Evolutionary conservation across 2,329 filamentous ascomycete genomes (phyloP), one percentile per base, ranked within the genome.

Genomic region (Didymella exigua): DNA sequence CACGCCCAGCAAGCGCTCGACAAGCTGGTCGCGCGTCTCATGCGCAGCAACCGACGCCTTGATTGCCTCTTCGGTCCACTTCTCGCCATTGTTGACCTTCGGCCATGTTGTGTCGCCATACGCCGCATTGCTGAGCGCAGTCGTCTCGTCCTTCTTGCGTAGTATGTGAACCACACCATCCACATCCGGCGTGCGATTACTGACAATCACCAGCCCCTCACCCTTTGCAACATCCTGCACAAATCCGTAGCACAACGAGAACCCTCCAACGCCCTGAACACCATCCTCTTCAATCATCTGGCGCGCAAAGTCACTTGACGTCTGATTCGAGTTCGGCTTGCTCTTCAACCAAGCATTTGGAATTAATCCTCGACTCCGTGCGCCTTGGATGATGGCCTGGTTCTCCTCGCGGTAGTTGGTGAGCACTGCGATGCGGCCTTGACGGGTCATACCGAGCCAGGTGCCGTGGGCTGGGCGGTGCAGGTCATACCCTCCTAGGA

Each of bases 341-440:
- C 78, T 74, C 9, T 79, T 81, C 13, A 88, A 71, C 72, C 82
- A 88, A n/a, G 79, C 79, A 56, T 83, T 86, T 24, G 85, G 82
- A 36, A 88, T 86, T 8, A 78, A 76, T 2, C 86, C 86, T 23
- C 86, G 79, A 58, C 82, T 85, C 34, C 82, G 81, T 37, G 73
- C 71, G 42, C 74, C 74, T 38, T 78, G 69, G 23, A 80, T 70
- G 16, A 80, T 73, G 21, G 75, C 73, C 24, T 70, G 64, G 29
- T 64, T 67, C 36, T 81, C 75, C 68, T 87, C 85, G 33, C 84
- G 83, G 68, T 85, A 88, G 71, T 88, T 88, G 44, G 86, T 88
- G 27, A 88, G 77, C 5, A 86, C 82, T 2, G 85, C 84, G 41
- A 88, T 68, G 52, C 84, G 83, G 24, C 86, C 86, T 59, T 85